phyloP scores from a whole-genome alignment of 2,329 filamentous ascomycete species.

The Amauroascus verrucosus region DNA sequence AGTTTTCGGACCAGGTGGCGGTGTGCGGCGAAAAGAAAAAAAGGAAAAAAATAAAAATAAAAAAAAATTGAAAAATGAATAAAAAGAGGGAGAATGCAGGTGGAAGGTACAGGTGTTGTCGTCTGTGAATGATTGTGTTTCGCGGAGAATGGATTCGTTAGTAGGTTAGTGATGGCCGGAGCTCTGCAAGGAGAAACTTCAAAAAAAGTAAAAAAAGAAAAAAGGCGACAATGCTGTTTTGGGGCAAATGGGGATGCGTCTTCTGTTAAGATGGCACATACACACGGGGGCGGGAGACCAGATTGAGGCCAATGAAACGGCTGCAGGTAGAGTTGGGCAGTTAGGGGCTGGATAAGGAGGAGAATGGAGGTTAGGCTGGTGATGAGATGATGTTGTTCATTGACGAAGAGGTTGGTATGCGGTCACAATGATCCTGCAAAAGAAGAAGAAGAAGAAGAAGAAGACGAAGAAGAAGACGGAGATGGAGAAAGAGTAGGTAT shows the following conservation, averaged over 20 bases:
- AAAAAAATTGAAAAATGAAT: neutral
- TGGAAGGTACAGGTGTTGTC: slow-evolving; percentile 9
- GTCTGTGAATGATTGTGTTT: no score
- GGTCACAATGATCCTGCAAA: neutral
- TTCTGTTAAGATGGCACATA: neutral
- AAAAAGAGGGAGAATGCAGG: neutral
- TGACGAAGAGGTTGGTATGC: neutral
- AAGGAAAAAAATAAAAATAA: neutral
- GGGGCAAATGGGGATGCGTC: neutral
- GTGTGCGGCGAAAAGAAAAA: no score
- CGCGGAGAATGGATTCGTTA: no score
- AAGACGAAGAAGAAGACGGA: neutral
- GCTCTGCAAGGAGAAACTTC: neutral
- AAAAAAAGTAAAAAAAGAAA: neutral
- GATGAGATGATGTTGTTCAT: no score
- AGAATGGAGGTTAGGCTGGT: no score
- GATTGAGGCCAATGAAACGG: slow-evolving; percentile 7
- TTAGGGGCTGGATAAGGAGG: no score
- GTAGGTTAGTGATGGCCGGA: no score
- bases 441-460: neutral
- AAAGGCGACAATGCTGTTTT: slow-evolving; percentile 2
- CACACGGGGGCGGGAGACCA: neutral
- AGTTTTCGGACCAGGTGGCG: no score
- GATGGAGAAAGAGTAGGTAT: neutral
- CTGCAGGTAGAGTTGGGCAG: neutral